Evolutionary conservation across 345 rosid genomes (phyloP), one percentile per base, ranked within the genome.

Genomic region (Eucalyptus curtisii): DNA sequence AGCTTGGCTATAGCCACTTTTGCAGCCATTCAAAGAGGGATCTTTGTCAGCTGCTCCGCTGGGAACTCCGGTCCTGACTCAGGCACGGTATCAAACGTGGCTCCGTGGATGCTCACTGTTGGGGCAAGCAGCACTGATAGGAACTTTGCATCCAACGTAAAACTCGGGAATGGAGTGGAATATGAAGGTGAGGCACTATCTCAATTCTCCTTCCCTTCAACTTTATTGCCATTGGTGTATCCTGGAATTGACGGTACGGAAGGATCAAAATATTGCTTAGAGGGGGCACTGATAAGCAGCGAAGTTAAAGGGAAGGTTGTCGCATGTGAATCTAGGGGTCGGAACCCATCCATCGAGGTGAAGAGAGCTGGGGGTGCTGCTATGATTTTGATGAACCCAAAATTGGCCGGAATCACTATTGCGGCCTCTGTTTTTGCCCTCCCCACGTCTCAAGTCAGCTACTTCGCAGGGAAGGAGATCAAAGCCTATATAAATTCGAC

Each of bases 51-150:
- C 59, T 89, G 88, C 87, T 0, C 66, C 1, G 87, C 90, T 13
- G 88, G 90, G 55, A 89, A 89, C 31, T 0, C 5, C 3, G 90
- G 90, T 50, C 86, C 90, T 10, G 0, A 14, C 12, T 10, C 1
- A 4, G 17, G 13, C 52, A 40, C 79, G 2, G 7, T 86, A 53
- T 71, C 79, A 6, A 89, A 89, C 17, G 90, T 50, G 82, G 88
- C 90, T n/a, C 90, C 90, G 2, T 89, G 90, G 90, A 42, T 89
- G 71, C 86, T 89, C 49, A 89, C 90, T 13, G 88, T 89, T 40
- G 88, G 88, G 42, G 90, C 88, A 6, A 89, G 88, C 61, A 89
- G 79, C 47, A 66, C 80, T 40, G 88, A 89, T 48, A 37, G 88
- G 84, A 52, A 42, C 84, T 50, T 86, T 15, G 48, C n/a, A 30